phyloP scores from a whole-genome alignment of 768 basidiomycete genomes.

The Boletus barrowsii region DNA sequence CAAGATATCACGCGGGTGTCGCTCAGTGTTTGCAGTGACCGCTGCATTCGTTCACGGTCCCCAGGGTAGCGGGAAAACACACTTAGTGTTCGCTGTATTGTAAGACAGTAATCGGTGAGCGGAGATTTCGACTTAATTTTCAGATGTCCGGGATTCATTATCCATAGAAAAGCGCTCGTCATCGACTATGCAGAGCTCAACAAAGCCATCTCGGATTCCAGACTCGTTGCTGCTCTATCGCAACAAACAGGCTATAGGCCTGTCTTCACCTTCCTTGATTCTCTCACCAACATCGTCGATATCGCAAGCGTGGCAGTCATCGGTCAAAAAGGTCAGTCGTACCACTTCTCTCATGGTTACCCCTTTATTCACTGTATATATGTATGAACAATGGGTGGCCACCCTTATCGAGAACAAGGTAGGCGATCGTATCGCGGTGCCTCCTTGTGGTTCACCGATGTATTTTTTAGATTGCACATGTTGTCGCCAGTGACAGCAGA shows the following conservation, averaged over 20 bases:
- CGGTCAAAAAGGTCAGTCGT: constrained; percentile 77
- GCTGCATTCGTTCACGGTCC: constrained; percentile 80
- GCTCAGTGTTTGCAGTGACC: constrained; percentile 45
- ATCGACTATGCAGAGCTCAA: constrained; percentile 82
- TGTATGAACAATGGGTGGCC: constrained; percentile 72
- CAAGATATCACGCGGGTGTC: background rate
- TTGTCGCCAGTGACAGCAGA: constrained; percentile 85
- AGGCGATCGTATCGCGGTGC: constrained; percentile 5
- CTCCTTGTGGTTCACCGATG: background rate
- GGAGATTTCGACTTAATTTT: background rate
- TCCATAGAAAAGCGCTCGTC: constrained; percentile 58
- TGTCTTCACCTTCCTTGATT: constrained; percentile 80
- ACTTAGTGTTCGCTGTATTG: constrained; percentile 53
- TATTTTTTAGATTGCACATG: constrained; percentile 72
- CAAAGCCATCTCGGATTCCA: constrained; percentile 64
- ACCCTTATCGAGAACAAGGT: constrained; percentile 79
- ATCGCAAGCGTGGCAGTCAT: constrained; percentile 92
- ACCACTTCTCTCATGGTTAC: background rate
- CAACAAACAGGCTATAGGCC: constrained; percentile 87
- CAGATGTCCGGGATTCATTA: background rate
- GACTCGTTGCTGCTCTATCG: constrained; percentile 68
- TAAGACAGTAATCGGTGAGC: constrained; percentile 51
- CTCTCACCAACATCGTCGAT: constrained; percentile 80
- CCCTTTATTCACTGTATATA: constrained; percentile 1
- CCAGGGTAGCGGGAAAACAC: constrained; percentile 76